Evolutionary conservation across 345 rosid genomes (phyloP).

Genomic region (Rhodomyrtus tomentosa): DNA sequence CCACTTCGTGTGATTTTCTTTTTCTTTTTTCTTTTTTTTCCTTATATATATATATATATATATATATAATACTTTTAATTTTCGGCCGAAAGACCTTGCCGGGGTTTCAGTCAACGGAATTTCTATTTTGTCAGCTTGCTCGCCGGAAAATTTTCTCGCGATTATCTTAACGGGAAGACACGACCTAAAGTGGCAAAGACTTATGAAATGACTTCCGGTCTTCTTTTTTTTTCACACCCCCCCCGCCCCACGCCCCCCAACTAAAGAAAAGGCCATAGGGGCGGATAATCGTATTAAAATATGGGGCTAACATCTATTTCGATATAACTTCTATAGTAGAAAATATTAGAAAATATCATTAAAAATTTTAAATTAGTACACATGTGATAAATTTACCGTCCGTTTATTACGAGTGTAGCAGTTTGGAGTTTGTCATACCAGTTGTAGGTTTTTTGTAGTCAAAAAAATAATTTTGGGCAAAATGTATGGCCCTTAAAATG

Average conservation of each 20-base stretch:
- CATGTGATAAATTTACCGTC: too few relatives aligned
- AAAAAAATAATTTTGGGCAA: too few relatives aligned
- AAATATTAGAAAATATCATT: too few relatives aligned
- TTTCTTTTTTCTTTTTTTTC: neutral
- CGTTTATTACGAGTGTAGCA: too few relatives aligned
- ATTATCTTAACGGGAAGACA: neutral
- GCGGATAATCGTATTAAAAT: neutral
- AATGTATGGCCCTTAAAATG: too few relatives aligned
- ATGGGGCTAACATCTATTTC: neutral
- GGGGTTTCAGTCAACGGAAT: neutral
- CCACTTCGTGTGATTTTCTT: neutral
- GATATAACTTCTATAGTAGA: neutral
- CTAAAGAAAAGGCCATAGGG: neutral
- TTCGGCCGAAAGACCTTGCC: neutral
- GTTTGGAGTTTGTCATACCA: too few relatives aligned
- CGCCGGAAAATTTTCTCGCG: neutral
- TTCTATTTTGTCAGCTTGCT: neutral
- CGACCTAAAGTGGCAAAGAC: neutral
- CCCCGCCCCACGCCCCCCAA: too few relatives aligned
- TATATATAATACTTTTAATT: neutral
- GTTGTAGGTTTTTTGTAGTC: too few relatives aligned
- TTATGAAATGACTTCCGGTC: neutral
- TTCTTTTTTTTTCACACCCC: too few relatives aligned
- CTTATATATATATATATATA: too few relatives aligned
- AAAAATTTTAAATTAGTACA: too few relatives aligned